Percentiles rank a stretch among this genome's conserved stretches.
Evolutionary conservation across 148 eudicot species (phyloP).

Genomic region (Nyssa sinensis): DNA sequence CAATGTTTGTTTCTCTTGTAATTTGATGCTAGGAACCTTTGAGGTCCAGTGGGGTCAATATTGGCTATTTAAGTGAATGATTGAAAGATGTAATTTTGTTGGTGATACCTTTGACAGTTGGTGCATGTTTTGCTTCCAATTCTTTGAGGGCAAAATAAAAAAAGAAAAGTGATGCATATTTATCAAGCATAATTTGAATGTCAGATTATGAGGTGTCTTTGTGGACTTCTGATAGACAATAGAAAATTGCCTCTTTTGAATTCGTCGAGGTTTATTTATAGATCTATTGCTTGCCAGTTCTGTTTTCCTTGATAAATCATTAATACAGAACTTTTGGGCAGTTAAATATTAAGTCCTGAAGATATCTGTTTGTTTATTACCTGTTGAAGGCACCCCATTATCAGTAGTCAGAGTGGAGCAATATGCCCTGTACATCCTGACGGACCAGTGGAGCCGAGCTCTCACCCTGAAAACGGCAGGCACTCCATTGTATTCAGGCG

Average conservation of each 20-base stretch:
- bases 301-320: neutral
- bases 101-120: neutral
- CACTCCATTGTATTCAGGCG: slow-evolving; percentile 89
- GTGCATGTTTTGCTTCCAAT: too few species aligned
- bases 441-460: slow-evolving; percentile 99
- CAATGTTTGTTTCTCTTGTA: slow-evolving; percentile 2
- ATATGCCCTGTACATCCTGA: slow-evolving; percentile 94
- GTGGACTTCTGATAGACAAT: too few species aligned
- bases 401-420: slow-evolving; percentile 97
- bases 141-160: too few species aligned
- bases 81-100: neutral
- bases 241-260: too few species aligned
- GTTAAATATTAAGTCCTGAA: neutral
- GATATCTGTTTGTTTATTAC: slow-evolving; percentile 1
- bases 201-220: too few species aligned
- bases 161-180: too few species aligned
- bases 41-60: neutral
- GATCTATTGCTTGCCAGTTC: too few species aligned
- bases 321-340: neutral
- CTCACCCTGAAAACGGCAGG: slow-evolving; percentile 91
- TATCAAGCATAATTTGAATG: too few species aligned
- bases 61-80: neutral
- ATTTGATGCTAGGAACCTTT: neutral
- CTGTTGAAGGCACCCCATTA: slow-evolving; percentile 84
- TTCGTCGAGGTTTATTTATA: too few species aligned